A percentile compares a stretch with the other conserved stretches of the same genome.
Evolutionary conservation across 768 basidiomycete species (phyloP).

Genomic region (Xerocomellus amylosporus): DNA sequence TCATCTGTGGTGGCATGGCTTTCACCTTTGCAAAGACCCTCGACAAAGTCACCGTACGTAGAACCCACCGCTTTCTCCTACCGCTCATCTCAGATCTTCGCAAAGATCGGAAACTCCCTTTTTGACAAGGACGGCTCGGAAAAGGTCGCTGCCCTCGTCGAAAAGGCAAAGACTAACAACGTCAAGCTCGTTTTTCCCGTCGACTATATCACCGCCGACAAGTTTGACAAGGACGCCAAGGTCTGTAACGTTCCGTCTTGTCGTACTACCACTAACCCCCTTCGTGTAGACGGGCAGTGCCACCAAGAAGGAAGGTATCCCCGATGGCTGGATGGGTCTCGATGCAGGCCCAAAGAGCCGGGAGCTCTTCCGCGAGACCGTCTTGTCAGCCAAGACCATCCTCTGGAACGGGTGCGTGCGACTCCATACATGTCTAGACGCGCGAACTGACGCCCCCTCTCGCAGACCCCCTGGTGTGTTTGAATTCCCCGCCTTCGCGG

Average conservation of each 20-base stretch:
- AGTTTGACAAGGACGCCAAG: slow-evolving; percentile 89
- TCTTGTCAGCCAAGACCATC: slow-evolving; percentile 89
- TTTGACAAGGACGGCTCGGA: slow-evolving; percentile 87
- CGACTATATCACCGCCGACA: slow-evolving; percentile 92
- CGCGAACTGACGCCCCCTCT: background rate
- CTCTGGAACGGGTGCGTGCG: slow-evolving; percentile 86
- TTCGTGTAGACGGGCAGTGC: slow-evolving; percentile 60
- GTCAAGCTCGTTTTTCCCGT: slow-evolving; percentile 95
- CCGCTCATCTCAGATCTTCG: slow-evolving; percentile 3
- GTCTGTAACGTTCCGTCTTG: slow-evolving; percentile 38
- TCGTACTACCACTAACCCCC: slow-evolving; percentile 1
- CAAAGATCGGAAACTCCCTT: slow-evolving; percentile 86
- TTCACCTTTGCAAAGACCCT: slow-evolving; percentile 99
- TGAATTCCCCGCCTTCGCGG: slow-evolving; percentile 90
- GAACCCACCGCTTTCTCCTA: background rate
- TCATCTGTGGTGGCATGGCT: slow-evolving; percentile 98
- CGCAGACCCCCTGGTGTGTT: slow-evolving; percentile 94
- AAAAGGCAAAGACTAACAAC: slow-evolving; percentile 88
- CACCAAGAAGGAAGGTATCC: slow-evolving; percentile 84
- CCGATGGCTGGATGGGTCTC: slow-evolving; percentile 92
- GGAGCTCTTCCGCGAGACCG: slow-evolving; percentile 74
- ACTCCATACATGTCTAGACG: background rate
- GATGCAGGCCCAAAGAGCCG: slow-evolving; percentile 86
- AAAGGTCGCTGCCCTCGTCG: slow-evolving; percentile 79
- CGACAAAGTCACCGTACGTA: slow-evolving; percentile 65